These are phyloP conservation scores for Candida tallmaniae DNA, from an alignment of 805 yeast genomes.

Conservation along the genomic window DNA sequence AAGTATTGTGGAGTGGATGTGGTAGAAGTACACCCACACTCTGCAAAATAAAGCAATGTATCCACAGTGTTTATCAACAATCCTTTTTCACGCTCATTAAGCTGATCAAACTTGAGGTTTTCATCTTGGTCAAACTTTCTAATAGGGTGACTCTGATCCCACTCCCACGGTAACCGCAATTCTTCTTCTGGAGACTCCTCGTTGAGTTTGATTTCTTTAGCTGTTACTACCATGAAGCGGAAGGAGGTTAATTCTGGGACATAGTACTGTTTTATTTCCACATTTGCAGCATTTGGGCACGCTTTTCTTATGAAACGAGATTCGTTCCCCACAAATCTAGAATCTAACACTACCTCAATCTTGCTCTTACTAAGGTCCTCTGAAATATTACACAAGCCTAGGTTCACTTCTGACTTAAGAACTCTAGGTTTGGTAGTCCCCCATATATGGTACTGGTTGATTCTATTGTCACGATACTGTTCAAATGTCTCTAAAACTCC, in stretches of 20 bases:
- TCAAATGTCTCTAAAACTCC: constrained; percentile 72
- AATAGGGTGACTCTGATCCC: constrained; percentile 81
- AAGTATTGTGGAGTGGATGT: constrained; percentile 20
- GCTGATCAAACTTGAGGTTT: constrained; percentile 44
- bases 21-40: constrained; percentile 55
- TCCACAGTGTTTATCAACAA: constrained; percentile 58
- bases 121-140: constrained; percentile 33
- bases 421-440: constrained; percentile 56
- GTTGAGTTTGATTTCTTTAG: constrained; percentile 42
- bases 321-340: constrained; percentile 74
- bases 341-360: constrained; percentile 65
- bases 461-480: constrained; percentile 57
- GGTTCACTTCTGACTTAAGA: constrained; percentile 16
- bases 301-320: constrained; percentile 72
- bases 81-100: constrained; percentile 50
- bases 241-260: constrained; percentile 36
- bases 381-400: no score
- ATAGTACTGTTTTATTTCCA: constrained; percentile 51
- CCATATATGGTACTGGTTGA: constrained; percentile 73
- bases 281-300: constrained; percentile 63
- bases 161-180: constrained; percentile 78
- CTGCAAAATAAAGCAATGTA: constrained; percentile 55
- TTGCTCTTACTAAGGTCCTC: constrained; percentile 2
- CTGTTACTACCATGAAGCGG: constrained; percentile 54
- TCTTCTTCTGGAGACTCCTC: constrained; percentile 54